Evolutionary conservation across 306 rosid species (phyloP).

Genomic region (Datisca glomerata): DNA sequence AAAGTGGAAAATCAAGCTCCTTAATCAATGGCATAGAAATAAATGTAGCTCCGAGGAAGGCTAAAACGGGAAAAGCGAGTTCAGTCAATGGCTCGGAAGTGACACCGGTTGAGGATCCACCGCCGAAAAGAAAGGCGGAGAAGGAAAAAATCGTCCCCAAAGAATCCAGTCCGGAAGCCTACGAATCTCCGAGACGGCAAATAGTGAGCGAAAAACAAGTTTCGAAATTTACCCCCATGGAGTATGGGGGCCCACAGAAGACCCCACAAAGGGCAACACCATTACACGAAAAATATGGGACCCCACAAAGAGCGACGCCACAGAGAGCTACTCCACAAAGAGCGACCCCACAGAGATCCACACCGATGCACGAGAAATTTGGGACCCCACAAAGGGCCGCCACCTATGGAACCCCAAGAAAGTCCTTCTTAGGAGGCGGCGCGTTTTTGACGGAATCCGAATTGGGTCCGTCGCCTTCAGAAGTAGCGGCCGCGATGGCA

Average conservation of each 20-base stretch:
- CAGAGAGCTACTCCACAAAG: constrained; percentile 9
- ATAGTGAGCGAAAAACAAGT: neutral
- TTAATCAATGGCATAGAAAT: constrained; percentile 2
- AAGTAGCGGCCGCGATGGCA: constrained; percentile 67
- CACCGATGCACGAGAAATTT: neutral
- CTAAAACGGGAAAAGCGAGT: constrained; percentile 4
- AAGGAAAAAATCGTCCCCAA: constrained; percentile 5
- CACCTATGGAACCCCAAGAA: constrained; percentile 45
- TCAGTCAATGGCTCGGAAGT: constrained; percentile 13
- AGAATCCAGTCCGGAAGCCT: neutral
- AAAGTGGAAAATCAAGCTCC: constrained; percentile 7
- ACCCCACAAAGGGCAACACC: constrained; percentile 12
- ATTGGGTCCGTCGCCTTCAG: constrained; percentile 89
- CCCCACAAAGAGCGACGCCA: constrained; percentile 11
- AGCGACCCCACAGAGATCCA: constrained; percentile 7
- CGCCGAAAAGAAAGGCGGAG: constrained; percentile 1
- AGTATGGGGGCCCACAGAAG: constrained; percentile 5
- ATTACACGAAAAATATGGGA: constrained; percentile 4
- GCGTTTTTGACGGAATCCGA: constrained; percentile 58
- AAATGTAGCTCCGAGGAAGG: constrained; percentile 4
- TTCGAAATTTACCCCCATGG: constrained; percentile 2
- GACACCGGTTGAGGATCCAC: neutral
- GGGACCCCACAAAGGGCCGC: constrained; percentile 7
- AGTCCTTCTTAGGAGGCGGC: constrained; percentile 21
- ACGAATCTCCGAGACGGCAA: neutral